A percentile compares a stretch with the other conserved stretches of the same genome.
These are phyloP conservation scores for Linderina pennispora DNA, from an alignment of 192 early-diverging fungal species.

Conservation along the genomic window DNA sequence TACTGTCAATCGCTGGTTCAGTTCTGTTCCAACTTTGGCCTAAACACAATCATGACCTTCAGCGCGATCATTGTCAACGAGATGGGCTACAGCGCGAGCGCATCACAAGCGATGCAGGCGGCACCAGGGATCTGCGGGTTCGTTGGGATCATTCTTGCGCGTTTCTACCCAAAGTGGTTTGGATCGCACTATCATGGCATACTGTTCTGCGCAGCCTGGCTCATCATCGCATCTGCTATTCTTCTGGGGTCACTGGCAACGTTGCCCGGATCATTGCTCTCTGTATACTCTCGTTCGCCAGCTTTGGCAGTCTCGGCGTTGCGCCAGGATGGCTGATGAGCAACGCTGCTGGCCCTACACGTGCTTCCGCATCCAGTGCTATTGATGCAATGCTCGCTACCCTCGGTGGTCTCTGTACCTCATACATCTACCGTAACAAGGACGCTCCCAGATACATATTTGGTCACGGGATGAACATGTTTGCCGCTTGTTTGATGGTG, in stretches of 20 bases:
- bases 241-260: not conserved
- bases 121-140: not conserved
- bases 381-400: not conserved
- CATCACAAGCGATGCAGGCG: not conserved
- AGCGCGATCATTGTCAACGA: not conserved
- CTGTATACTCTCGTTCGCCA: not conserved
- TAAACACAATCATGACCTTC: not conserved
- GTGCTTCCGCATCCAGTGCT: not conserved
- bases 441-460: not conserved
- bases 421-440: not conserved
- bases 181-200: not conserved
- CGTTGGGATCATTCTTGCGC: not conserved
- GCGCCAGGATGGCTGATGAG: not conserved
- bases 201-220: not conserved
- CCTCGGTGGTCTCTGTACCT: not conserved
- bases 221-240: not conserved
- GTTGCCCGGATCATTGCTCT: not conserved
- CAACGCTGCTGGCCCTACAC: not conserved
- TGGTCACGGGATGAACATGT: not conserved
- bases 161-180: not conserved
- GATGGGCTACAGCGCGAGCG: not conserved
- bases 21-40: not conserved
- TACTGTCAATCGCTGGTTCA: not conserved
- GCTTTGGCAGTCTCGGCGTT: not conserved
- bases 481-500: not conserved